Evolutionary conservation across 176 grass and related monocot species (phyloP).

Genomic region (Raddia guianensis): DNA sequence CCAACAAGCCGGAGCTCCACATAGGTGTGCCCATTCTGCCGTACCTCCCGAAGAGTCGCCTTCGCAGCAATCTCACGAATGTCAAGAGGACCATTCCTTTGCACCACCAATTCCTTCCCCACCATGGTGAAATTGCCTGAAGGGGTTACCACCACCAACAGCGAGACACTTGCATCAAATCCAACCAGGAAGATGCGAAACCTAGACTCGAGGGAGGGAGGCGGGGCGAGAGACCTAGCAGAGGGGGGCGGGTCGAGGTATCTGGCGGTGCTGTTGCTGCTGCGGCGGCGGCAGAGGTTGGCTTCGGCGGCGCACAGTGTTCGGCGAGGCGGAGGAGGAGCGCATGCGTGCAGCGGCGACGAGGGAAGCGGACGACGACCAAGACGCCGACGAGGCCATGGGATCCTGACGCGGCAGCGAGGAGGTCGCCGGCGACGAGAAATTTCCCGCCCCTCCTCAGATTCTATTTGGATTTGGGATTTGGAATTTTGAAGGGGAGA

Average conservation of each 20-base stretch:
- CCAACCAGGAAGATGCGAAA: constrained; percentile 14
- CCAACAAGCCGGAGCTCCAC: constrained; percentile 81
- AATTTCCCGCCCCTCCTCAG: neutral
- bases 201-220: neutral
- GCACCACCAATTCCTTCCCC: constrained; percentile 69
- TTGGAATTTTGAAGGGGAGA: neutral
- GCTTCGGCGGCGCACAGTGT: neutral
- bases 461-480: neutral
- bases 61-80: constrained; percentile 80
- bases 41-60: constrained; percentile 76
- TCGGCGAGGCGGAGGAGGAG: constrained; percentile 25
- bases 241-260: neutral
- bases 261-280: neutral
- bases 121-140: constrained; percentile 52
- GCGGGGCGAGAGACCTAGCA: neutral
- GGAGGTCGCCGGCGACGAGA: constrained; percentile 24
- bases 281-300: constrained; percentile 20
- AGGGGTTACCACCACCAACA: neutral
- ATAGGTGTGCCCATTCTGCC: constrained; percentile 84
- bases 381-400: constrained; percentile 29
- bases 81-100: constrained; percentile 67
- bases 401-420: neutral
- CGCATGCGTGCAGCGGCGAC: neutral
- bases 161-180: constrained; percentile 18
- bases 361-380: neutral